Percentiles rank a stretch among this genome's conserved stretches.
Evolutionary conservation across 2,329 filamentous ascomycete species (phyloP).

Genomic region (Fusarium phyllophilum): DNA sequence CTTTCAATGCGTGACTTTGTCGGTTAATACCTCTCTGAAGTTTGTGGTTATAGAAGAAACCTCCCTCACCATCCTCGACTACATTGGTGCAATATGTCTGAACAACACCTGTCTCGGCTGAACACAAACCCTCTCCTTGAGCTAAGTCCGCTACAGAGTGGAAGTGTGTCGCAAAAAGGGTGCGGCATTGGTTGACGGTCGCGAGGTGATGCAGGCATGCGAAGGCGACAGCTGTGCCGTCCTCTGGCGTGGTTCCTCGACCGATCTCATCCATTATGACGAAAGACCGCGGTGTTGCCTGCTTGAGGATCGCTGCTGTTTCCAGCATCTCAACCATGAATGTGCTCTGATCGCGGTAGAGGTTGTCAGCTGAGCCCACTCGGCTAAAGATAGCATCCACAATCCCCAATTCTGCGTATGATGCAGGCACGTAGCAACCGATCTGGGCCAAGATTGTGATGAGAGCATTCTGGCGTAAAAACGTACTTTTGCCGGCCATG

Average conservation of each 20-base stretch:
- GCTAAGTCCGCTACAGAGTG: constrained; percentile 85
- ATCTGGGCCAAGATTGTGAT: constrained; percentile 94
- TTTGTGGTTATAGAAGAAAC: constrained; percentile 88
- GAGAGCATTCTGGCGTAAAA: constrained; percentile 92
- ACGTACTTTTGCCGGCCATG: constrained; percentile 98
- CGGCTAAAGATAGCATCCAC: constrained; percentile 97
- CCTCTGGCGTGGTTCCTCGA: constrained; percentile 90
- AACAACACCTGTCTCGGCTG: constrained; percentile 56
- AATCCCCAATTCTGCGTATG: constrained; percentile 84
- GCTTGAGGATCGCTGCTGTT: constrained; percentile 87
- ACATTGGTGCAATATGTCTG: constrained; percentile 91
- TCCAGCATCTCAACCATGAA: constrained; percentile 99
- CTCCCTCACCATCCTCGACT: constrained; percentile 73
- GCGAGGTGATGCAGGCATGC: constrained; percentile 88
- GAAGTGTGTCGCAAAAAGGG: constrained; percentile 95
- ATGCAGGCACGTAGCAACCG: constrained; percentile 91
- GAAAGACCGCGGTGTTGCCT: constrained; percentile 85
- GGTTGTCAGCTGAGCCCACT: constrained; percentile 91
- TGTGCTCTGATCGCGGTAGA: constrained; percentile 94
- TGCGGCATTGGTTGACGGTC: constrained; percentile 78
- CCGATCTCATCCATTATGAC: constrained; percentile 99
- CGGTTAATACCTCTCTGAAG: constrained; percentile 85
- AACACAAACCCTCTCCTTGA: constrained; percentile 57
- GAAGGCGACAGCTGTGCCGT: constrained; percentile 89
- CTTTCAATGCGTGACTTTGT: constrained; percentile 91